Base-by-base conservation (phyloP, 2,329 filamentous ascomycete genomes). In the Dryadomyces sulphureus region DNA sequence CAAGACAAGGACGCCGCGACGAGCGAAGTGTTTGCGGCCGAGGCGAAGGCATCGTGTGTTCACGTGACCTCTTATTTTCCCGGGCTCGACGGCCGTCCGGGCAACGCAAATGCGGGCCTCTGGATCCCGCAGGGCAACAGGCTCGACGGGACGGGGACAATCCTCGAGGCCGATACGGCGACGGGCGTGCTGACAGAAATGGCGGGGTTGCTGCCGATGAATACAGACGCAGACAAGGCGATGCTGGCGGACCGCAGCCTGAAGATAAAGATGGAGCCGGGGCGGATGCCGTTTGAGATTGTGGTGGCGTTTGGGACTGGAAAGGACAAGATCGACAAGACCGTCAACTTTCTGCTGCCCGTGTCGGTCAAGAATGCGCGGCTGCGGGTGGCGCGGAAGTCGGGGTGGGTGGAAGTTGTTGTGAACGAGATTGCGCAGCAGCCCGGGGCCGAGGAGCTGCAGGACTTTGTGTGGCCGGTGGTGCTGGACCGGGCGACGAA, bases 301-400 rank as follows among this genome's bases (percentile, higher is more conserved):
- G 57, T 67, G 5, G 52, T 72, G 16, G 55, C 63, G 11, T 63
- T 71, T 46, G 63, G 57, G n/a, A n/a, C n/a, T n/a, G n/a, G n/a
- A 54, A 55, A 14, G 57, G 50, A 60, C 9, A 56, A 50, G 39
- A 12, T 41, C 21, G 21, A 25, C 21, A n/a, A 27, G 7, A 20
- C 39, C 21, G 27, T 30, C 27, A 7, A 14, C 27, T 30, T 30
- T 30, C 27, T 14, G 7, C 27, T 30, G 27, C 27, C 27, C 27
- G 27, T 30, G 27, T 7, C 27, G 7, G 7, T 14, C 20, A 14
- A n/a, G n/a, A 24, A 17, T 9, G 24, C 22, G 25, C 39, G 39
- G 5, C 22, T 41, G n/a, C 39, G 39, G n/a, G 25, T 41, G 24
- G 39, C 39, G n/a, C 24, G 39, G n/a, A 19, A 24, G 6, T 41